A percentile compares a stretch with the other conserved stretches of the same genome.
Evolutionary conservation across 225 moss, liverwort and hornwort genomes (phyloP).

Genomic region (Marchantia polymorpha): DNA sequence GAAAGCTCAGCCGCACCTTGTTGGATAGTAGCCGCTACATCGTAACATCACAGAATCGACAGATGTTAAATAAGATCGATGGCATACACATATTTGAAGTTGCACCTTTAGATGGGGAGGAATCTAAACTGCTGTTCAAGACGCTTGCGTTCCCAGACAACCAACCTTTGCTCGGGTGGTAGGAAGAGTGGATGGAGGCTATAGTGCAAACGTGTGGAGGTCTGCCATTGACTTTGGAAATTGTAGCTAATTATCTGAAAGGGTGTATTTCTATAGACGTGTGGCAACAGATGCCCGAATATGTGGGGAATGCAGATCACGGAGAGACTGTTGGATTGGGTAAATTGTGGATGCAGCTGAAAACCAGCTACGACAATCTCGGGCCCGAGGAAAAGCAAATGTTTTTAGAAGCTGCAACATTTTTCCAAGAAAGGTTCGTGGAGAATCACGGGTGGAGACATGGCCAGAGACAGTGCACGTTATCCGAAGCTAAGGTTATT

Average conservation of each 20-base stretch:
- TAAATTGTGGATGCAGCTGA: not conserved
- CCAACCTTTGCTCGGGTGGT: not conserved
- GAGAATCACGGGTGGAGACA: no score
- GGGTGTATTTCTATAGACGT: not conserved
- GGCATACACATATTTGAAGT: not conserved
- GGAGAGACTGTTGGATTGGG: not conserved
- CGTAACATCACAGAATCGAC: not conserved
- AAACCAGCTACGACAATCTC: not conserved
- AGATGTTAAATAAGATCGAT: not conserved
- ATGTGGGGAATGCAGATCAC: not conserved
- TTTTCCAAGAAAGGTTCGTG: not conserved
- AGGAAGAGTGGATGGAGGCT: not conserved
- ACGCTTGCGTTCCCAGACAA: not conserved
- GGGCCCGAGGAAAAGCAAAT: not conserved
- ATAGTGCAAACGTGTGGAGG: not conserved
- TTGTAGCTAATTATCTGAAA: not conserved
- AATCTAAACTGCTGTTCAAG: not conserved
- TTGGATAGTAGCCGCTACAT: not conserved
- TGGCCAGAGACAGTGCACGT: not conserved
- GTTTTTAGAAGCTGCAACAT: not conserved
- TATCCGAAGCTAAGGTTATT: not conserved
- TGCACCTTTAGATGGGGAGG: not conserved
- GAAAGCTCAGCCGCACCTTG: not conserved
- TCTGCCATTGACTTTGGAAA: not conserved
- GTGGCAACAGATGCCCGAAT: not conserved